Conservation (phyloP, 2,329 filamentous ascomycete genomes). For the Diaporthe citrichinensis region DNA sequence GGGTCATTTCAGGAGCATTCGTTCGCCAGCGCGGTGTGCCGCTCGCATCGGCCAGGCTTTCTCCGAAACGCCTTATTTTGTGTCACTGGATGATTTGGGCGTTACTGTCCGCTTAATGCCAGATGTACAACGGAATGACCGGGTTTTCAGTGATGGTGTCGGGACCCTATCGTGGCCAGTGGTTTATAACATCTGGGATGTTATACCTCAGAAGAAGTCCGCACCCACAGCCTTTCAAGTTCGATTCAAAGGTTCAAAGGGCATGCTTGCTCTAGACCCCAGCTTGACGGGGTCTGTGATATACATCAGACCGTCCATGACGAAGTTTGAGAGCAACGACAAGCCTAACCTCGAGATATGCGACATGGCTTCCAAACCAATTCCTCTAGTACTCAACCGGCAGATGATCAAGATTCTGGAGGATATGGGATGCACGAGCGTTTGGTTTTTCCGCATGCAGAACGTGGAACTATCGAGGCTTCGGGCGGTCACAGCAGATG, state of each 20-base stretch:
- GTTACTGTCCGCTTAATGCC: constrained; percentile 55
- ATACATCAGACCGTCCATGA: constrained; percentile 80
- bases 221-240: constrained; percentile 81
- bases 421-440: constrained; percentile 73
- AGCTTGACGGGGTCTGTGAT: constrained; percentile 71
- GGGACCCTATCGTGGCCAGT: constrained; percentile 78
- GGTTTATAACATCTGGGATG: constrained; percentile 71
- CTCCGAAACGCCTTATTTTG: constrained; percentile 78
- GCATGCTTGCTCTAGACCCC: constrained; percentile 80
- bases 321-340: constrained; percentile 77
- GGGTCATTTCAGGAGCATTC: constrained; percentile 66
- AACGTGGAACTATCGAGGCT: constrained; percentile 72
- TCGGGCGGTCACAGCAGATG: constrained; percentile 68
- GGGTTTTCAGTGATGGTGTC: constrained; percentile 84
- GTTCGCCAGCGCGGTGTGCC: constrained; percentile 68
- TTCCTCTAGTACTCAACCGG: constrained; percentile 81
- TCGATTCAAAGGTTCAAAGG: constrained; percentile 81
- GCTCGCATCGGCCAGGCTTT: constrained; percentile 78
- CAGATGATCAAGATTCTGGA: constrained; percentile 90
- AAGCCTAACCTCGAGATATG: constrained; percentile 77
- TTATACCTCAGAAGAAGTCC: constrained; percentile 61
- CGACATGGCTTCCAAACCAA: constrained; percentile 75
- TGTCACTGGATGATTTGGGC: constrained; percentile 60
- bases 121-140: constrained; percentile 65
- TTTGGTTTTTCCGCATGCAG: constrained; percentile 77